These are phyloP conservation scores for Ascochyta clinopodiicola DNA, from an alignment of 2,329 filamentous ascomycete species.

Conservation along the genomic window DNA sequence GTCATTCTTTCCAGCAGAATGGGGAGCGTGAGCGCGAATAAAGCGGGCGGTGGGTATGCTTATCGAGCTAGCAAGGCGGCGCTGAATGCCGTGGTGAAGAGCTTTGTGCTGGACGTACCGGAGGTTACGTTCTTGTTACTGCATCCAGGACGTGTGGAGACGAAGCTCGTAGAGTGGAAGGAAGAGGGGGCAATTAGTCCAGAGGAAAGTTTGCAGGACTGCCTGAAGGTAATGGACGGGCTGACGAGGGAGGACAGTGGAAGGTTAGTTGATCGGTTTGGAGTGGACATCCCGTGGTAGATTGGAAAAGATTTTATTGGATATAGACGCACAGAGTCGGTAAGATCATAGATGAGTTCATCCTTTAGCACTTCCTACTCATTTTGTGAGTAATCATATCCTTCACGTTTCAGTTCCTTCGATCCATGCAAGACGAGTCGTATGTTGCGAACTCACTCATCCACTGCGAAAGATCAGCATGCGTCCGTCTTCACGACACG, in stretches of 20 bases:
- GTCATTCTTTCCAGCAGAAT: conserved; percentile 53
- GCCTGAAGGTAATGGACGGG: conserved; percentile 48
- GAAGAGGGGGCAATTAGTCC: conserved; percentile 55
- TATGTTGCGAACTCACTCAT: too few species aligned
- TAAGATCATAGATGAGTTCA: neutral
- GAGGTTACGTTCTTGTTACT: conserved; percentile 51
- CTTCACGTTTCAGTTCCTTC: too few species aligned
- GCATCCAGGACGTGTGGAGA: conserved; percentile 57
- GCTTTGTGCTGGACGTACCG: conserved; percentile 53
- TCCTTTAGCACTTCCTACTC: too few species aligned
- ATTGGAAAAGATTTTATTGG: too few species aligned
- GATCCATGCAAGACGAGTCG: too few species aligned
- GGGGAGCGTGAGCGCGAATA: conserved; percentile 52
- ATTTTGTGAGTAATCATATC: too few species aligned
- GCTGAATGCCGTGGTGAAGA: conserved; percentile 54
- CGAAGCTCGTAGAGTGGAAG: conserved; percentile 51
- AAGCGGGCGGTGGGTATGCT: conserved; percentile 52
- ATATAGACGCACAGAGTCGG: neutral
- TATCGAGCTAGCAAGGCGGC: conserved; percentile 57
- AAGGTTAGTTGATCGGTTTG: conserved; percentile 54
- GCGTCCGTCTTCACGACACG: too few species aligned
- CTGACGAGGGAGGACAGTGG: conserved; percentile 46
- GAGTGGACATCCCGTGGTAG: conserved; percentile 52
- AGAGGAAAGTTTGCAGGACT: conserved; percentile 50
- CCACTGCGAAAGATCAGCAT: too few species aligned